A percentile compares a stretch with the other conserved stretches of the same genome.
These are phyloP conservation scores for Cryptococcus depauperatus DNA, from an alignment of 1,284 basidiomycete genomes.

Conservation along the genomic window DNA sequence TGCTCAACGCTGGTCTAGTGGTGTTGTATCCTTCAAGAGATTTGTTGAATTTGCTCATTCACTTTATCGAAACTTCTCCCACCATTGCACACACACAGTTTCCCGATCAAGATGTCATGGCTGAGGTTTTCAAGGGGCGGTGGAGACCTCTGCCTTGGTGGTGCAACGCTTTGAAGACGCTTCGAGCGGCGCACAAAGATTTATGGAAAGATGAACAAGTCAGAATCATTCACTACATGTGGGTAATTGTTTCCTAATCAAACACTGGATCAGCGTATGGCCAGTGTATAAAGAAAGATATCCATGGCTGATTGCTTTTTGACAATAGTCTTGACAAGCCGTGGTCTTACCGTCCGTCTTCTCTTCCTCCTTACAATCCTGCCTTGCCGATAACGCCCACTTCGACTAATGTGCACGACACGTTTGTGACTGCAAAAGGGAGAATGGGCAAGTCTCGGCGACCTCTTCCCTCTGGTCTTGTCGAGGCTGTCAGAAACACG, in stretches of 20 bases:
- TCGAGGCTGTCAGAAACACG: conserved; percentile 20
- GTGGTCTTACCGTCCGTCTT: conserved; percentile 31
- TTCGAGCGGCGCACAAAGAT: conserved; percentile 39
- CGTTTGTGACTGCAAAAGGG: neutral
- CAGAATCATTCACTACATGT: conserved; percentile 45
- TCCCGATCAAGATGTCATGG: conserved; percentile 86
- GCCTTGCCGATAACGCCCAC: conserved; percentile 5
- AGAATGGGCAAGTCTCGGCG: conserved; percentile 1
- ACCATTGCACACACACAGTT: conserved; percentile 66
- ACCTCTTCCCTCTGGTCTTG: conserved; percentile 24
- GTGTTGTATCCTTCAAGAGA: conserved; percentile 60
- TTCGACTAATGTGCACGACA: neutral
- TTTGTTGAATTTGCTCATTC: conserved; percentile 52
- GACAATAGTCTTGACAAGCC: conserved; percentile 42
- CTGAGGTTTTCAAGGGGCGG: conserved; percentile 62
- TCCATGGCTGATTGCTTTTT: neutral
- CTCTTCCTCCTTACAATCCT: conserved; percentile 4
- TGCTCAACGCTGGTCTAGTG: conserved; percentile 83
- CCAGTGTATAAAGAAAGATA: neutral
- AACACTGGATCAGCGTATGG: no score
- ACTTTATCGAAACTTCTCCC: conserved; percentile 61
- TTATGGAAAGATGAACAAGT: conserved; percentile 47
- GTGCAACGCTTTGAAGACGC: conserved; percentile 48
- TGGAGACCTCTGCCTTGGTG: conserved; percentile 47
- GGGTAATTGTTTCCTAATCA: no score